These are phyloP conservation scores for Helotiales sp. DNA, from an alignment of 2,329 filamentous ascomycete species.

Conservation along the genomic window DNA sequence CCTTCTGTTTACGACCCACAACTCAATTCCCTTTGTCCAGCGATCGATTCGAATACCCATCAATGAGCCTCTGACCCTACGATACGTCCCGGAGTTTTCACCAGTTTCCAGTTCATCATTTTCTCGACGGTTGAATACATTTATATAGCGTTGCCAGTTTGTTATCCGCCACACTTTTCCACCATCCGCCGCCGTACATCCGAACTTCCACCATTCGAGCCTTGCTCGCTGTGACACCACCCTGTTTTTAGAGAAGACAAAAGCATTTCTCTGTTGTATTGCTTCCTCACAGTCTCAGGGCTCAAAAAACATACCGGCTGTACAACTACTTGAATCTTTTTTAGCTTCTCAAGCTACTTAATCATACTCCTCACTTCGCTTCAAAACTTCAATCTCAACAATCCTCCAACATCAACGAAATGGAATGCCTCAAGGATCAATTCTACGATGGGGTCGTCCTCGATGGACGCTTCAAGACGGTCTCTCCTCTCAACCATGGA, in stretches of 20 bases:
- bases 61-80: slow-evolving; percentile 43
- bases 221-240: slow-evolving; percentile 34
- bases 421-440: slow-evolving; percentile 86
- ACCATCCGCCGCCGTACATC: slow-evolving; percentile 24
- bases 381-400: slow-evolving; percentile 15
- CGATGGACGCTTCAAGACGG: slow-evolving; percentile 84
- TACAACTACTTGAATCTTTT: slow-evolving; percentile 31
- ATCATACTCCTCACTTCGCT: slow-evolving; percentile 19
- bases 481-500: slow-evolving; percentile 95
- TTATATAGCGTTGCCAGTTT: slow-evolving; percentile 39
- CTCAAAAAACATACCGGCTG: slow-evolving; percentile 34
- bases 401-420: slow-evolving; percentile 34
- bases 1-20: slow-evolving; percentile 39
- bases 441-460: slow-evolving; percentile 80
- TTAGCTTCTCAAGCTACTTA: slow-evolving; percentile 20
- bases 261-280: slow-evolving; percentile 34
- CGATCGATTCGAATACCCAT: slow-evolving; percentile 45
- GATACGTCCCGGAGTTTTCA: slow-evolving; percentile 38
- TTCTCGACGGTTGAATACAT: slow-evolving; percentile 34
- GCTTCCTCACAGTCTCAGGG: slow-evolving; percentile 25
- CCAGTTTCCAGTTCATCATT: slow-evolving; percentile 31
- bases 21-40: slow-evolving; percentile 52
- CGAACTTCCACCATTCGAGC: slow-evolving; percentile 21
- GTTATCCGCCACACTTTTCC: slow-evolving; percentile 29
- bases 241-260: slow-evolving; percentile 39